Evolutionary conservation across 208 protist species (phyloP).

Genomic region (Leptomonas seymouri): DNA sequence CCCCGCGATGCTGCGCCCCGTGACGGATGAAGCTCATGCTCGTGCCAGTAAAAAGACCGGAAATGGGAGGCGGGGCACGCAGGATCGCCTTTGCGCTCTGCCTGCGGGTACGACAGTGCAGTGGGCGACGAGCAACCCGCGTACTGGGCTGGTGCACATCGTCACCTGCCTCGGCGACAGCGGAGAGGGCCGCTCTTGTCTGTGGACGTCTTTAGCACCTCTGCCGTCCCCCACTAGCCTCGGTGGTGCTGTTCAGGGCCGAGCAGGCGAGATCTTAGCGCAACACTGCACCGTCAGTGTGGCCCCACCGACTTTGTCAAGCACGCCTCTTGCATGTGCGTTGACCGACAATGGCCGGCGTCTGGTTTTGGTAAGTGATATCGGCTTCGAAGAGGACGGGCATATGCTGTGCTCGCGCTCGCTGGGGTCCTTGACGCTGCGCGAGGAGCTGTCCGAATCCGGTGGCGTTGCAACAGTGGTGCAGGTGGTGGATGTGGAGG

Average conservation of each 20-base stretch:
- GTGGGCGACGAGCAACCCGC: constrained; percentile 37
- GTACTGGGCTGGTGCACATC: constrained; percentile 51
- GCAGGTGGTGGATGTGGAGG: constrained; percentile 38
- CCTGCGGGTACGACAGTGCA: constrained; percentile 33
- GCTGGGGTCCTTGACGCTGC: constrained; percentile 49
- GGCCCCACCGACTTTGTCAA: constrained; percentile 48
- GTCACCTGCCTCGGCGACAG: constrained; percentile 54
- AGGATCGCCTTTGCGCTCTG: constrained; percentile 4
- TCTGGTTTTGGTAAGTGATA: constrained; percentile 59
- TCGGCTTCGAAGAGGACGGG: constrained; percentile 61
- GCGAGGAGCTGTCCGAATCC: background rate
- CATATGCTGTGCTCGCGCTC: constrained; percentile 58
- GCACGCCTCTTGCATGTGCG: constrained; percentile 55
- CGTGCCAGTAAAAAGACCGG: background rate
- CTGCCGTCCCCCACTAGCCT: constrained; percentile 14
- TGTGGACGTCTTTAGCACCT: constrained; percentile 55
- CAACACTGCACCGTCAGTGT: constrained; percentile 51
- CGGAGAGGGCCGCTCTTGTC: constrained; percentile 41
- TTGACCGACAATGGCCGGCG: constrained; percentile 30
- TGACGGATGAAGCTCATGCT: background rate
- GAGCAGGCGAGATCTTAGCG: constrained; percentile 37
- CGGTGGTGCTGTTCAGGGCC: background rate
- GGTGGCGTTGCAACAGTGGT: constrained; percentile 29
- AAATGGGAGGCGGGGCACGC: background rate
- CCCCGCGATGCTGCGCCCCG: constrained; percentile 18